A percentile compares a stretch with the other conserved stretches of the same genome.
phyloP scores from a whole-genome alignment of 768 basidiomycete species.

The Roridomyces roridus region DNA sequence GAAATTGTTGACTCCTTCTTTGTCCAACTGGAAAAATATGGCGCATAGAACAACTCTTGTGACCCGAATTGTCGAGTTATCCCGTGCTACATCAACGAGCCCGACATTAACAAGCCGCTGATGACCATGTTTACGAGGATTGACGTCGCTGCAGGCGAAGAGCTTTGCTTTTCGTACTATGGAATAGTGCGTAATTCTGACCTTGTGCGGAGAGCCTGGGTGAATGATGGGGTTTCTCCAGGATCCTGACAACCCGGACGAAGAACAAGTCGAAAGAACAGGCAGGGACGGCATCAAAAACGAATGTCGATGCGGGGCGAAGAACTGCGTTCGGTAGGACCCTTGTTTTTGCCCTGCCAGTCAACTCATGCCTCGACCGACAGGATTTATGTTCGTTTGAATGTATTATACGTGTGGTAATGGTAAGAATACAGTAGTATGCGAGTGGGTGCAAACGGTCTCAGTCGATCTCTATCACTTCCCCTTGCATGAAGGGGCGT shows the following conservation, averaged over 20 bases:
- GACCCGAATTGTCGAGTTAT: conserved; percentile 81
- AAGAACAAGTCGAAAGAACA: neutral
- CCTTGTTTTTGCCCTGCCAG: no score
- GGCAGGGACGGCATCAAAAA: no score
- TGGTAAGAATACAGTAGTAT: conserved; percentile 12
- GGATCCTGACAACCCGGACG: conserved; percentile 8
- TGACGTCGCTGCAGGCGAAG: conserved; percentile 69
- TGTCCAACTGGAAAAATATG: neutral
- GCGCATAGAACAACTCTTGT: conserved; percentile 84
- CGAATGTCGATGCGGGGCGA: no score
- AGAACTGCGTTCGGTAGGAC: no score
- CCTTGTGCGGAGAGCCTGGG: neutral
- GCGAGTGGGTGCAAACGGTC: conserved; percentile 14
- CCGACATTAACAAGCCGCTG: conserved; percentile 71
- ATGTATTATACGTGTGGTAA: no score
- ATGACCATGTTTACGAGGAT: conserved; percentile 69
- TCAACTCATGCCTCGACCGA: no score
- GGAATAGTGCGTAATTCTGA: conserved; percentile 40
- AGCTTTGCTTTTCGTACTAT: conserved; percentile 79
- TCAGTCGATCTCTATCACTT: conserved; percentile 54
- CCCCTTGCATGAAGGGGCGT: conserved; percentile 30
- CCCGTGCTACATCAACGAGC: conserved; percentile 82
- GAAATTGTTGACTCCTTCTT: conserved; percentile 29
- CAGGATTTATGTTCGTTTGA: no score
- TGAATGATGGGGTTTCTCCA: neutral